Evolutionary conservation across 495 filamentous ascomycete species (phyloP), one percentile per base, ranked within the genome.

Genomic region (Umbilicaria muhlenbergii): DNA sequence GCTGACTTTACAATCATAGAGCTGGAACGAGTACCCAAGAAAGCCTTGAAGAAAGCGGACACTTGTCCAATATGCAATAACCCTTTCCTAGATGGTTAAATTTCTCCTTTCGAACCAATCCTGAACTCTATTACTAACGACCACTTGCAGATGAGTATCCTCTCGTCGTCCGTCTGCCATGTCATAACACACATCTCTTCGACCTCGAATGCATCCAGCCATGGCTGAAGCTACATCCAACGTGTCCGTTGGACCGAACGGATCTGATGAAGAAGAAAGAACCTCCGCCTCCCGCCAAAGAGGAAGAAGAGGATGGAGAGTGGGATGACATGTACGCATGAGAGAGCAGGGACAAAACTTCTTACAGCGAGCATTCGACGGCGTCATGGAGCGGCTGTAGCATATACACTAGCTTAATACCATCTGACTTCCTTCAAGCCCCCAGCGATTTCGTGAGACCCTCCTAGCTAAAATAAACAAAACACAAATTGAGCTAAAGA

Each of bases 201-300:
- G 91, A 98, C 59, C 61, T 95, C 12, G 88, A 96, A 58, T 98
- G 91, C 57, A 82, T 98, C n/a, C 70, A 72, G 38, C 89, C 91
- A 2, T 98, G 91, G 91, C 57, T 98, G 56, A 71, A 80, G 54
- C 70, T 91, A 47, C 82, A 94, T 58, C 79, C 83, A 11, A 94
- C 80, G 3, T 98, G 89, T 65, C 89, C 89, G 17, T 63, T 94
- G 50, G 89, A 93, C 57, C 69, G 89, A 37, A 73, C 76, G 56
- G 78, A 87, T 52, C 63, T 96, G 50, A 68, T 80, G 50, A 80
- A 84, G 67, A 79, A 79, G 70, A 78, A 76, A 62, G 65, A 73
- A 49, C 70, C 62, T 50, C 70, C 70, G 39, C 41, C 62, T 65
- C 38, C 59, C 40, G 48, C 65, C 54, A 63, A 68, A 59, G 59